These are phyloP conservation scores for Amanita inopinata DNA, from an alignment of 768 basidiomycete species.

Conservation along the genomic window DNA sequence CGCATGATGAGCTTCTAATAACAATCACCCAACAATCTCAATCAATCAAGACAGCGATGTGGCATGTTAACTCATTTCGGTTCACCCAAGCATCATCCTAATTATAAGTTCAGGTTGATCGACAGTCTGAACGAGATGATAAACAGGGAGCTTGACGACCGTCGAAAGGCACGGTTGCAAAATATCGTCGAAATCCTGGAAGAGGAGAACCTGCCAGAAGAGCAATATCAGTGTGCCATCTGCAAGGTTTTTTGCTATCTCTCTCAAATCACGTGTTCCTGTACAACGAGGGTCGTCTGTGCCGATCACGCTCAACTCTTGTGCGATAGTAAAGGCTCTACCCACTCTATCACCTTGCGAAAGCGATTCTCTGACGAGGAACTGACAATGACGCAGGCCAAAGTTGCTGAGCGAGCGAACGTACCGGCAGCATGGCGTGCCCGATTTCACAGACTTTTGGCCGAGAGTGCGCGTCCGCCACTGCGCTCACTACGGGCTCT, in stretches of 20 bases:
- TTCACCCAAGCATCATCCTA: neutral
- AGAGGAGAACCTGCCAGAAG: constrained; percentile 77
- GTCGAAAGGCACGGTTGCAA: constrained; percentile 48
- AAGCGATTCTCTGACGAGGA: constrained; percentile 78
- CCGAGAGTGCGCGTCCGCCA: constrained; percentile 59
- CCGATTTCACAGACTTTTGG: constrained; percentile 58
- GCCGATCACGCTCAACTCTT: constrained; percentile 74
- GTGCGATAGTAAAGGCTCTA: constrained; percentile 42
- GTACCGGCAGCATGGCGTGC: constrained; percentile 68
- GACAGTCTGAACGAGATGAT: constrained; percentile 85
- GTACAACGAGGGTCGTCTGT: constrained; percentile 74
- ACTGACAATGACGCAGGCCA: constrained; percentile 53
- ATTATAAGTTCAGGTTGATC: constrained; percentile 51
- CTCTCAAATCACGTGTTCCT: constrained; percentile 80
- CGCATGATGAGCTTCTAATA: constrained; percentile 92
- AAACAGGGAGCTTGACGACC: constrained; percentile 65
- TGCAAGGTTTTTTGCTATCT: constrained; percentile 96
- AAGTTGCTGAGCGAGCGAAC: constrained; percentile 61
- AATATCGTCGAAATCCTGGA: constrained; percentile 64
- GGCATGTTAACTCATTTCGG: constrained; percentile 40
- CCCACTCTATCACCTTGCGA: constrained; percentile 48
- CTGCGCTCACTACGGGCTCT: constrained; percentile 73
- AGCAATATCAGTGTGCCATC: constrained; percentile 88
- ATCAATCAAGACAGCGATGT: constrained; percentile 85
- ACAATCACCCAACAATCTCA: constrained; percentile 96